Percentiles rank a stretch among this genome's conserved stretches.
Conservation (phyloP, 768 basidiomycete genomes). For the Trametes punicea region DNA sequence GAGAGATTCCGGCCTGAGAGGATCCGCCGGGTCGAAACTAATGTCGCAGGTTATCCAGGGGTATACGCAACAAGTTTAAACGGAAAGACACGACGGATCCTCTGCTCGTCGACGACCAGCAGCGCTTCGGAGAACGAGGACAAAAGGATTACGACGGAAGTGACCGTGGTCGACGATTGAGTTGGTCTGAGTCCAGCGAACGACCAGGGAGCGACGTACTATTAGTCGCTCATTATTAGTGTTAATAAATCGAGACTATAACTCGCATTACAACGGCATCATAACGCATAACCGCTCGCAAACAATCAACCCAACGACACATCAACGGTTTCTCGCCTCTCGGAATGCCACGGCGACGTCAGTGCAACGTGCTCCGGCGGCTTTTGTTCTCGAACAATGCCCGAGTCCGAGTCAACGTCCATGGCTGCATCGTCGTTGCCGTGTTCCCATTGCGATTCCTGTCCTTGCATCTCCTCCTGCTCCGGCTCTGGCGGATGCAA, state of each 20-base stretch:
- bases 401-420: slow-evolving; percentile 8
- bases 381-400: slow-evolving; percentile 1
- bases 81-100: slow-evolving; percentile 51
- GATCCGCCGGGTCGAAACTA: slow-evolving; percentile 50
- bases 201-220: background rate
- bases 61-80: slow-evolving; percentile 43
- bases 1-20: slow-evolving; percentile 31
- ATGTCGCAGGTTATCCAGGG: slow-evolving; percentile 39
- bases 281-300: background rate
- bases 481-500: slow-evolving; percentile 1
- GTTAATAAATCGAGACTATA: background rate
- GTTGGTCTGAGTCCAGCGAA: slow-evolving; percentile 8
- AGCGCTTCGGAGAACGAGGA: slow-evolving; percentile 16
- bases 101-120: slow-evolving; percentile 25
- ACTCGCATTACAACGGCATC: background rate
- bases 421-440: background rate
- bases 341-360: background rate
- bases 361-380: background rate
- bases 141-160: slow-evolving; percentile 15
- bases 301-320: slow-evolving; percentile 2
- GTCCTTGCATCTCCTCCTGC: background rate
- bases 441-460: background rate
- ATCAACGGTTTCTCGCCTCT: background rate
- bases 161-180: slow-evolving; percentile 9
- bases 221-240: too few relatives aligned